Evolutionary conservation across 208 protist species (phyloP).

Genomic region (Leishmania aethiopica): DNA sequence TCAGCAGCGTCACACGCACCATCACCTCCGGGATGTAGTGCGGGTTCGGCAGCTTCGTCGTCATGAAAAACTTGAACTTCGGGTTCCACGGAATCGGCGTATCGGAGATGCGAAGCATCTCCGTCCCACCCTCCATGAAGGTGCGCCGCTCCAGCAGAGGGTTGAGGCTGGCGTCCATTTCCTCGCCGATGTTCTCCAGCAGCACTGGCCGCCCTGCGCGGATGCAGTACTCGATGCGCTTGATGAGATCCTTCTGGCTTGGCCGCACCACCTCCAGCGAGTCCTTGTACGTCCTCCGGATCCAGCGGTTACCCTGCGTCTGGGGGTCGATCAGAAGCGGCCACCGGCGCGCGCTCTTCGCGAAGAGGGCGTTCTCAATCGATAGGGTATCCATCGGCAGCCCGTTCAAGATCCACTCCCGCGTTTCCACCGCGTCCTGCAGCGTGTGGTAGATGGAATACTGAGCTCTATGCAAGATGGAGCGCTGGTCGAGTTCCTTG

Average conservation of each 20-base stretch:
- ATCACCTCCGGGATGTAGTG: constrained; percentile 97
- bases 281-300: constrained; percentile 95
- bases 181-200: constrained; percentile 96
- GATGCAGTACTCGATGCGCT: constrained; percentile 96
- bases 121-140: constrained; percentile 92
- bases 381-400: constrained; percentile 97
- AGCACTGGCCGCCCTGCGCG: constrained; percentile 94
- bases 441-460: constrained; percentile 92
- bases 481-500: constrained; percentile 61
- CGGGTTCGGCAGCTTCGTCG: constrained; percentile 98
- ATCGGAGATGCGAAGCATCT: constrained; percentile 98
- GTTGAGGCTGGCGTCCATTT: constrained; percentile 96
- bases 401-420: constrained; percentile 95
- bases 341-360: constrained; percentile 95
- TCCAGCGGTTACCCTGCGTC: constrained; percentile 98
- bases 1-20: constrained; percentile 98
- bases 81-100: constrained; percentile 95
- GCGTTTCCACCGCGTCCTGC: constrained; percentile 95
- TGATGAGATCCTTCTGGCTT: constrained; percentile 95
- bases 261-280: constrained; percentile 96
- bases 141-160: constrained; percentile 95
- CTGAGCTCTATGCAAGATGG: constrained; percentile 85
- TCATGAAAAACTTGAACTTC: constrained; percentile 99
- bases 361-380: constrained; percentile 98
- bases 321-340: constrained; percentile 99